A percentile compares a stretch with the other conserved stretches of the same genome.
These are phyloP conservation scores for Arabidopsis lyrata DNA, from an alignment of 441 rosid species.

Conservation along the genomic window DNA sequence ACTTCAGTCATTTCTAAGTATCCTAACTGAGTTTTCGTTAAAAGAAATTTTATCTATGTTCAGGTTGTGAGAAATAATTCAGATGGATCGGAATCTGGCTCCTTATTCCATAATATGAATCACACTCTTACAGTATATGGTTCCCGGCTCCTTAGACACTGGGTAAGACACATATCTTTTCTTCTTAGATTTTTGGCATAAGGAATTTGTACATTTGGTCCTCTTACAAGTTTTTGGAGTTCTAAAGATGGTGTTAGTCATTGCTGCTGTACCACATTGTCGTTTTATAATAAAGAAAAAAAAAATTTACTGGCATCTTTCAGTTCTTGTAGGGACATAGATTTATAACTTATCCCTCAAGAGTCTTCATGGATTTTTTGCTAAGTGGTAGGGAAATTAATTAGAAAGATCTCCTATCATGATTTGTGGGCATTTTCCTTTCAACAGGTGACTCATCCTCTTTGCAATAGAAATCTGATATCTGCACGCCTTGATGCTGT, in stretches of 20 bases:
- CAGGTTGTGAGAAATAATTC: slow-evolving; percentile 84
- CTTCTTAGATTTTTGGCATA: slow-evolving; percentile 20
- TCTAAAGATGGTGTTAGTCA: slow-evolving; percentile 4
- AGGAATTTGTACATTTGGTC: slow-evolving; percentile 19
- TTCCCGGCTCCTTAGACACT: slow-evolving; percentile 86
- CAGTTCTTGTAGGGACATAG: slow-evolving; percentile 17
- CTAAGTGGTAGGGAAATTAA: neutral
- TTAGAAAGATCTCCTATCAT: neutral
- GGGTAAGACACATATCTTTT: slow-evolving; percentile 64
- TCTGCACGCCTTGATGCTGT: slow-evolving; percentile 96
- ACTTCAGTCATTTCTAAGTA: slow-evolving; percentile 16
- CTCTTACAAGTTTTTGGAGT: slow-evolving; percentile 19
- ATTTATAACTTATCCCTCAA: slow-evolving; percentile 11
- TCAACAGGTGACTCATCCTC: slow-evolving; percentile 88
- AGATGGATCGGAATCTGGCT: slow-evolving; percentile 82
- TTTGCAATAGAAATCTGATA: slow-evolving; percentile 81
- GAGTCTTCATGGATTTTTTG: slow-evolving; percentile 3
- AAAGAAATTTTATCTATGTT: slow-evolving; percentile 31
- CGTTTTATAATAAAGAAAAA: neutral
- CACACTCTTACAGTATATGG: slow-evolving; percentile 85
- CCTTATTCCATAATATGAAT: slow-evolving; percentile 79
- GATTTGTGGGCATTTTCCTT: slow-evolving; percentile 14
- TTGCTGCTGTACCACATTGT: slow-evolving; percentile 6
- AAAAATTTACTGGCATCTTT: slow-evolving; percentile 15
- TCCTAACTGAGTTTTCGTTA: slow-evolving; percentile 24